Base-by-base conservation (phyloP, 2,329 filamentous ascomycete species). In the Xylaria sp. region DNA sequence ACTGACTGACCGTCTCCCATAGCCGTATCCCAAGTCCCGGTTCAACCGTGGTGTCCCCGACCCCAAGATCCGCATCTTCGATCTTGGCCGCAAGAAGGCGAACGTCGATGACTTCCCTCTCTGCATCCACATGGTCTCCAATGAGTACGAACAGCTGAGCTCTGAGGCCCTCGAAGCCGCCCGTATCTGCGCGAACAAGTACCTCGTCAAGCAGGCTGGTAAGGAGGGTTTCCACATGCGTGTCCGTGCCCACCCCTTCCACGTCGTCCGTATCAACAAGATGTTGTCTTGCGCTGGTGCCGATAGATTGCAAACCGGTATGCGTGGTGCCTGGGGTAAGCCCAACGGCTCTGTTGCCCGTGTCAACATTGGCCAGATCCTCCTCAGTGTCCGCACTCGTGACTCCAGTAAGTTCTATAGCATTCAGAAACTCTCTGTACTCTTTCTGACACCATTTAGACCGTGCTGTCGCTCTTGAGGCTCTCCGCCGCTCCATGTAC, bases 191-290 rank as follows among this genome's bases (percentile, higher is more conserved):
- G 92, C 92, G 89, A 99, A 99, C 91, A 97, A 97, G 91, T 95
- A 89, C 83, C 78, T 89, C 68, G 84, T 87, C 79, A 89, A 89
- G 84, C 78, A 80, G 72, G 78, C 80, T 72, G 86, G 86, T 78
- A 89, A 89, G 83, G 86, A 89, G 75, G 78, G 80, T 75, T 89
- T 89, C 84, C 86, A 89, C 78, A 80, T 89, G 70, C 86, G 86
- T 73, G 83, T 89, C 76, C 86, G 94, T 77, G 92, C 92, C 76
- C 94, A 99, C 87, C 94, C 94, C 71, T 99, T 91, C 91, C 94
- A 99, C 86, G 94, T 99, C 82, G 90, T 99, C 86, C 94, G 94
- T 83, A 99, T 99, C 92, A 99, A 99, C 92, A 99, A 99, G 90
- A 99, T 99, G 94, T 93, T 99, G 91, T 97, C 94, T 78, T 99